Conservation (phyloP, 768 basidiomycete genomes). For the Suillus cothurnatus region DNA sequence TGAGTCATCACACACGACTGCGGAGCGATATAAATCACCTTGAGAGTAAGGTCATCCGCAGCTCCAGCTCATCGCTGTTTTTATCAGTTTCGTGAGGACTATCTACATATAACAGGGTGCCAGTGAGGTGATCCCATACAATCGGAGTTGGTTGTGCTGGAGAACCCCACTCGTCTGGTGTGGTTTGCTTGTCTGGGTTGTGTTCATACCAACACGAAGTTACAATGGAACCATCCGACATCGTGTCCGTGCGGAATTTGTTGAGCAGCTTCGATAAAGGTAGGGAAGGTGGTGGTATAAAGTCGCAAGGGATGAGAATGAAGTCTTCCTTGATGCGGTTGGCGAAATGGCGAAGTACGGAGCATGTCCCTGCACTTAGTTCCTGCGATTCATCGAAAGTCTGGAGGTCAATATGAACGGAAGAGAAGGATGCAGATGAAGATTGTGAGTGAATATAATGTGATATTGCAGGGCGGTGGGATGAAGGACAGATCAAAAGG, state of each 20-base stretch:
- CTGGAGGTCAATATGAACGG: constrained; percentile 75
- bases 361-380: constrained; percentile 67
- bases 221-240: constrained; percentile 62
- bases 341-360: constrained; percentile 77
- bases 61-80: constrained; percentile 68
- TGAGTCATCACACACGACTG: constrained; percentile 3
- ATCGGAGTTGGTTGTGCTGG: constrained; percentile 51
- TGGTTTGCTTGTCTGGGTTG: constrained; percentile 53
- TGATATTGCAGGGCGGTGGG: constrained; percentile 74
- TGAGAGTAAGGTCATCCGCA: constrained; percentile 75
- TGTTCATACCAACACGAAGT: constrained; percentile 68
- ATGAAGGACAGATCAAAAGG: constrained; percentile 79
- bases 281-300: constrained; percentile 77
- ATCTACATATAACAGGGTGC: constrained; percentile 73
- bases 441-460: constrained; percentile 84
- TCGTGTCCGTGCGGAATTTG: constrained; percentile 75
- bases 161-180: constrained; percentile 69
- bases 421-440: constrained; percentile 57
- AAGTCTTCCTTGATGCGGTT: constrained; percentile 81
- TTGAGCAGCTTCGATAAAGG: constrained; percentile 71
- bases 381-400: constrained; percentile 77
- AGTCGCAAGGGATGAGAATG: constrained; percentile 89
- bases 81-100: constrained; percentile 67
- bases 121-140: constrained; percentile 66
- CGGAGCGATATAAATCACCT: constrained; percentile 42